Conservation (phyloP, 805 yeast genomes). For the Wickerhamomyces pijperi region DNA sequence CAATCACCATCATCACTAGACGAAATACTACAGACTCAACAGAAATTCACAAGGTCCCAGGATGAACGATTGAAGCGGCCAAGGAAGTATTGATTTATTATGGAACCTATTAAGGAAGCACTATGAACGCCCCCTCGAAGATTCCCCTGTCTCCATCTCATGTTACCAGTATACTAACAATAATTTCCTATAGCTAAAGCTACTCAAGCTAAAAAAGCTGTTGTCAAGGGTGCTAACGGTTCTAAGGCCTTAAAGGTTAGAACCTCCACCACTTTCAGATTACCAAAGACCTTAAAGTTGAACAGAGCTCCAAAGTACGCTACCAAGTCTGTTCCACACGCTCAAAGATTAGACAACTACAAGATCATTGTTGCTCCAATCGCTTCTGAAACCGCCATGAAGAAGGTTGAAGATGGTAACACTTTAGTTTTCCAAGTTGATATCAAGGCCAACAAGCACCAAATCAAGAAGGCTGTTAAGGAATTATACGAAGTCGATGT, state of each 20-base stretch:
- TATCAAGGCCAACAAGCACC: slow-evolving; percentile 94
- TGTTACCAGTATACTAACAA: slow-evolving; percentile 10
- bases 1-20: too few species aligned
- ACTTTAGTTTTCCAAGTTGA: slow-evolving; percentile 98
- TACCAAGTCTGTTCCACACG: slow-evolving; percentile 93
- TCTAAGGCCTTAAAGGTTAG: slow-evolving; percentile 87
- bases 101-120: too few species aligned
- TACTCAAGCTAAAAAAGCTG: slow-evolving; percentile 97
- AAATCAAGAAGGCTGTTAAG: slow-evolving; percentile 97
- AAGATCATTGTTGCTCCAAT: slow-evolving; percentile 89
- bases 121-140: too few species aligned
- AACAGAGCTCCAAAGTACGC: slow-evolving; percentile 94
- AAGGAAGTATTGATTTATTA: too few species aligned
- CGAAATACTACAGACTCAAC: too few species aligned
- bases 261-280: slow-evolving; percentile 90
- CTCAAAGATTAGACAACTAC: slow-evolving; percentile 93
- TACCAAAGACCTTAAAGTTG: slow-evolving; percentile 93
- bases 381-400: slow-evolving; percentile 97
- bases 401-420: slow-evolving; percentile 99
- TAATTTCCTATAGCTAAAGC: slow-evolving; percentile 48
- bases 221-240: slow-evolving; percentile 91
- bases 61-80: too few species aligned
- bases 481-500: slow-evolving; percentile 96
- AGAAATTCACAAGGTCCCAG: too few species aligned
- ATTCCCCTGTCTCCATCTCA: too few species aligned